A percentile compares a stretch with the other conserved stretches of the same genome.
These are phyloP conservation scores for Suhomyces wounanorum DNA, from an alignment of 1,139 yeast species.

Conservation along the genomic window DNA sequence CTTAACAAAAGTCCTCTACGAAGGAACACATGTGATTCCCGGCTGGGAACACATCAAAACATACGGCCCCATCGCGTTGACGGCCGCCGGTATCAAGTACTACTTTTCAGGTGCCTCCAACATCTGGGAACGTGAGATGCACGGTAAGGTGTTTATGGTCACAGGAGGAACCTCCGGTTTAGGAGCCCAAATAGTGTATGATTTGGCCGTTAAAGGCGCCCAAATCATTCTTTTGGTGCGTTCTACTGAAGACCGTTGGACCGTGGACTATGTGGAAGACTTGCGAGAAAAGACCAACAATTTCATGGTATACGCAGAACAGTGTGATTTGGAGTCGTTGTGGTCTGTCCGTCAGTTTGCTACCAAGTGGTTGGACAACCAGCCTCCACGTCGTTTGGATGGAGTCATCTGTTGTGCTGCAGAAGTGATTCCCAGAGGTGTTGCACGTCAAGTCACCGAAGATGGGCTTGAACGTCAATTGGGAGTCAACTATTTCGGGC, in stretches of 20 bases:
- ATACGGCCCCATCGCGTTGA: constrained; percentile 48
- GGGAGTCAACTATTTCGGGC: constrained; percentile 79
- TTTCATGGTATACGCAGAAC: constrained; percentile 80
- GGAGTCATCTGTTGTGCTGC: constrained; percentile 89
- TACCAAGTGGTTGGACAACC: constrained; percentile 88
- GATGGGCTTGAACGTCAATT: constrained; percentile 89
- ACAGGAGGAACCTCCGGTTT: constrained; percentile 90
- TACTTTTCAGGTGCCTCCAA: constrained; percentile 77
- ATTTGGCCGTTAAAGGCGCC: constrained; percentile 81
- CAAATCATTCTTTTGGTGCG: constrained; percentile 77
- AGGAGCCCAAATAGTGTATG: constrained; percentile 75
- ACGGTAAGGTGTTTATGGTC: constrained; percentile 79
- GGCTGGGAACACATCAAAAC: constrained; percentile 61
- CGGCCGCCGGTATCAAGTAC: constrained; percentile 51
- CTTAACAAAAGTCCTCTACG: constrained; percentile 60
- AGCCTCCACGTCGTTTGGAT: constrained; percentile 88
- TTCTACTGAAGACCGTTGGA: constrained; percentile 69
- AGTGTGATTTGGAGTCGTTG: constrained; percentile 76
- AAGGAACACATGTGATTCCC: constrained; percentile 77
- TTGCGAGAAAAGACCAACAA: constrained; percentile 70
- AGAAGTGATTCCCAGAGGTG: constrained; percentile 69
- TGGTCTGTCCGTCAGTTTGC: constrained; percentile 87
- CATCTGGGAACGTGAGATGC: constrained; percentile 90
- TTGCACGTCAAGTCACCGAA: constrained; percentile 58
- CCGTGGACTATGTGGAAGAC: constrained; percentile 76